Conservation (phyloP, 2,329 filamentous ascomycete genomes). For the Metarhizium guizhouense region DNA sequence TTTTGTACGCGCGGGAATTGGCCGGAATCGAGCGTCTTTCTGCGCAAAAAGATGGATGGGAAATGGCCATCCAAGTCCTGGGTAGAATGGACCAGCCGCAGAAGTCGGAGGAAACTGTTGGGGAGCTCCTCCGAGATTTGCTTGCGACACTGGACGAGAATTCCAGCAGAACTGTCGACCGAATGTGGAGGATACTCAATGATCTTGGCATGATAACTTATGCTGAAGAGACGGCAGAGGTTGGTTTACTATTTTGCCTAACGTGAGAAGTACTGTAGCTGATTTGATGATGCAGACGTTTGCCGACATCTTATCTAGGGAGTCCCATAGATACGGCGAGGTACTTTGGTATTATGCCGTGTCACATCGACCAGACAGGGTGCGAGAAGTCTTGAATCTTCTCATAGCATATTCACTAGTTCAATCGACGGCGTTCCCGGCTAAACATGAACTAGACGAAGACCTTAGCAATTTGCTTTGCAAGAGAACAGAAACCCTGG, state of each 20-base stretch:
- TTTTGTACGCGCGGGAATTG: slow-evolving; percentile 63
- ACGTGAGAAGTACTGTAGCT: slow-evolving; percentile 9
- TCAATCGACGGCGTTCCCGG: slow-evolving; percentile 73
- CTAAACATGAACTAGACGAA: slow-evolving; percentile 61
- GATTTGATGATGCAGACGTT: slow-evolving; percentile 53
- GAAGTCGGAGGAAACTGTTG: slow-evolving; percentile 64
- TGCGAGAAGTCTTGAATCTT: slow-evolving; percentile 77
- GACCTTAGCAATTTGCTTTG: slow-evolving; percentile 61
- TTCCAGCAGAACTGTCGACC: slow-evolving; percentile 66
- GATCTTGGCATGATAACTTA: slow-evolving; percentile 70
- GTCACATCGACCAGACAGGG: slow-evolving; percentile 67
- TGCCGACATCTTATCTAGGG: slow-evolving; percentile 65
- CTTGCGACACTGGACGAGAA: slow-evolving; percentile 55
- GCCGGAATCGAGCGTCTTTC: slow-evolving; percentile 45
- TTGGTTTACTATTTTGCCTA: slow-evolving; percentile 32
- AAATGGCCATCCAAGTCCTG: slow-evolving; percentile 75
- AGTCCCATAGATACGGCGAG: slow-evolving; percentile 72
- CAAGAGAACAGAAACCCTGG: slow-evolving; percentile 63
- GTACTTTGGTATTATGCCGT: slow-evolving; percentile 87
- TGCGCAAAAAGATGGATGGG: slow-evolving; percentile 65
- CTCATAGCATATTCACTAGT: slow-evolving; percentile 82
- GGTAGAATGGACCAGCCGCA: slow-evolving; percentile 69
- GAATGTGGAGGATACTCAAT: slow-evolving; percentile 69
- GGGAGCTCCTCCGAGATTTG: slow-evolving; percentile 58
- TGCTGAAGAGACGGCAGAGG: slow-evolving; percentile 74